Percentiles rank a stretch among this genome's conserved stretches.
These are phyloP conservation scores for Phytophthora pseudosyringae DNA, from an alignment of 352 stramenopile species.

Conservation along the genomic window DNA sequence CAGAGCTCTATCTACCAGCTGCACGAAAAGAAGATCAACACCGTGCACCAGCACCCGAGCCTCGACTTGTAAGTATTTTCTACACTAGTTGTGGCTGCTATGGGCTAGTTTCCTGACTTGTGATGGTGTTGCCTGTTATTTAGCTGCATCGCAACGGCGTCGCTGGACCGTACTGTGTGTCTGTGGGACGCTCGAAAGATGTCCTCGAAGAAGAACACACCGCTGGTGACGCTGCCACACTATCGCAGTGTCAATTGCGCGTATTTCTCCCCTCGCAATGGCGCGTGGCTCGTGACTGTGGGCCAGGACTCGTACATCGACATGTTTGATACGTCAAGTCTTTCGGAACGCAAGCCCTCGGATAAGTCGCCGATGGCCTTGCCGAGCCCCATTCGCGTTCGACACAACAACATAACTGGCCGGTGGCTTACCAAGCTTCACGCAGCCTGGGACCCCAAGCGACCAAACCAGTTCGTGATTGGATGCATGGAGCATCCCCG, in stretches of 20 bases:
- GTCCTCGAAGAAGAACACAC: slow-evolving; percentile 42
- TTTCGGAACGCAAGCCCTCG: slow-evolving; percentile 33
- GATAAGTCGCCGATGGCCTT: slow-evolving; percentile 51
- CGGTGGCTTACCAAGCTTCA: slow-evolving; percentile 91
- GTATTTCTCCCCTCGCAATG: slow-evolving; percentile 78
- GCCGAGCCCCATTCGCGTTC: slow-evolving; percentile 38
- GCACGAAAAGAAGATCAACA: slow-evolving; percentile 91
- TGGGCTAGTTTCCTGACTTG: neutral
- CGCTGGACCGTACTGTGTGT: slow-evolving; percentile 79
- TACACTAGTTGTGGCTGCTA: neutral
- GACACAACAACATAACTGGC: slow-evolving; percentile 87
- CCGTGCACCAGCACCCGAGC: slow-evolving; percentile 73
- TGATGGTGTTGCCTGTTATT: slow-evolving; percentile 9
- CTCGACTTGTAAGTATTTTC: slow-evolving; percentile 59
- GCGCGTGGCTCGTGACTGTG: slow-evolving; percentile 78
- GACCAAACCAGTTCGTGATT: slow-evolving; percentile 76
- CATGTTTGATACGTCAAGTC: slow-evolving; percentile 65
- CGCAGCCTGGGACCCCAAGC: slow-evolving; percentile 80
- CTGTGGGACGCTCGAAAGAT: slow-evolving; percentile 83
- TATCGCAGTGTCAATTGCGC: slow-evolving; percentile 86
- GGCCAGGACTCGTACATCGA: slow-evolving; percentile 85
- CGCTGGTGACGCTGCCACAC: slow-evolving; percentile 70
- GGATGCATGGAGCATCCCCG: slow-evolving; percentile 85
- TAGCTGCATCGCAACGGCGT: slow-evolving; percentile 81
- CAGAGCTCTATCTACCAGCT: slow-evolving; percentile 49